Percentiles rank a stretch among this genome's conserved stretches.
phyloP scores from a whole-genome alignment of 371 early-diverging fungal genomes.

The Syncephalastrum sp. region DNA sequence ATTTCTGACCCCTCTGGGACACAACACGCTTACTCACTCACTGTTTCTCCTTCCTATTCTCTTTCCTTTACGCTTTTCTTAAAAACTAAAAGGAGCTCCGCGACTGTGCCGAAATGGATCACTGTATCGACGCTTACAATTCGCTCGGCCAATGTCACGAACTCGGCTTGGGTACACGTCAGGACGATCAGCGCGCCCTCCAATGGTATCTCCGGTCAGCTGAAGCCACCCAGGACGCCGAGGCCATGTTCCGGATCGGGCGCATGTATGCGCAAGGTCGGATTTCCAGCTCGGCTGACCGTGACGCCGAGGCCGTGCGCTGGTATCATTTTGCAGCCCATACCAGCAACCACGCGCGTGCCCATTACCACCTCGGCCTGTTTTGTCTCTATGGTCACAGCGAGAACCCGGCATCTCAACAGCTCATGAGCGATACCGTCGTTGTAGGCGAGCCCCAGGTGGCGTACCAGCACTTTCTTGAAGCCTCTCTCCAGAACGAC shows the following conservation, averaged over 20 bases:
- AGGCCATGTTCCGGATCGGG: conserved; percentile 45
- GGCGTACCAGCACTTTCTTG: conserved; percentile 30
- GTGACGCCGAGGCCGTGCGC: conserved; percentile 33
- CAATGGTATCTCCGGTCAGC: conserved; percentile 42
- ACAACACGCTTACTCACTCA: background rate
- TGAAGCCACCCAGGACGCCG: conserved; percentile 32
- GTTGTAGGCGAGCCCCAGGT: conserved; percentile 3
- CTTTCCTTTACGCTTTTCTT: background rate
- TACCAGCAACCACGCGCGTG: conserved; percentile 29
- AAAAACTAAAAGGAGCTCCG: conserved; percentile 29
- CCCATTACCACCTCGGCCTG: conserved; percentile 35
- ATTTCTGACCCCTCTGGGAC: background rate
- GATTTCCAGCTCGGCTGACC: conserved; percentile 6
- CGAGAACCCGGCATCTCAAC: background rate
- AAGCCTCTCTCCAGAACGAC: conserved; percentile 33
- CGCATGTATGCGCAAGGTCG: conserved; percentile 30
- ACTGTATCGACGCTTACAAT: conserved; percentile 35
- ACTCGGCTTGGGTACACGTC: conserved; percentile 38
- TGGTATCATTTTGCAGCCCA: conserved; percentile 30
- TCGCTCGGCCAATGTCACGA: conserved; percentile 47
- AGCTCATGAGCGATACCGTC: too few relatives aligned
- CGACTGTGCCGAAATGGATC: conserved; percentile 36
- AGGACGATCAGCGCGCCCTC: conserved; percentile 47
- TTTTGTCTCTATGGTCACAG: conserved; percentile 33
- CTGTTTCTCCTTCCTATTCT: too few relatives aligned